phyloP scores from a whole-genome alignment of 495 filamentous ascomycete genomes.

The Apiosordaria backusii region DNA sequence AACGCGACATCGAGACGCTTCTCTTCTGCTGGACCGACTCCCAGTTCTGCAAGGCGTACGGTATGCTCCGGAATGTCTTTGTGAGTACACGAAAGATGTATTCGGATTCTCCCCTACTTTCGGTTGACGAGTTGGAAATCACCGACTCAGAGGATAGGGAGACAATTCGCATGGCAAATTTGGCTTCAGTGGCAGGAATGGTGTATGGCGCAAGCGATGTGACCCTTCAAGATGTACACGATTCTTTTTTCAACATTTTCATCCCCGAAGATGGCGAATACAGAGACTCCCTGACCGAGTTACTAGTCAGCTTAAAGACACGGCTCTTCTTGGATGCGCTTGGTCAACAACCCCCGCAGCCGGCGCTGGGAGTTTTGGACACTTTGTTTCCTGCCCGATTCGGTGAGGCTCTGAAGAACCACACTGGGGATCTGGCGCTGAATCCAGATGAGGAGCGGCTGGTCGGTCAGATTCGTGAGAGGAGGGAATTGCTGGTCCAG shows the following conservation, averaged over 20 bases:
- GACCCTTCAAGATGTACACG: conserved; percentile 75
- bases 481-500: conserved; percentile 63
- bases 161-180: conserved; percentile 78
- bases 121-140: conserved; percentile 70
- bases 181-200: conserved; percentile 79
- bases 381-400: conserved; percentile 70
- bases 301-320: conserved; percentile 83
- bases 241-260: conserved; percentile 81
- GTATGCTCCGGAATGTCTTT: conserved; percentile 73
- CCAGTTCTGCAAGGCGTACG: conserved; percentile 76
- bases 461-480: conserved; percentile 57
- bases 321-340: conserved; percentile 77
- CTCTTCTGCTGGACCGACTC: conserved; percentile 69
- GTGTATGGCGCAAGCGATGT: conserved; percentile 83
- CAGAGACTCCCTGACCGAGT: conserved; percentile 57
- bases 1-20: conserved; percentile 59
- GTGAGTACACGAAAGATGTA: conserved; percentile 78
- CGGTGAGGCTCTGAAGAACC: conserved; percentile 58
- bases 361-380: conserved; percentile 62
- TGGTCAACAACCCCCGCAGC: conserved; percentile 51
- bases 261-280: conserved; percentile 61
- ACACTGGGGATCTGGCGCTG: conserved; percentile 63
- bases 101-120: conserved; percentile 64
- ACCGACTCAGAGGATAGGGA: conserved; percentile 63
- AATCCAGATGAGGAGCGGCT: conserved; percentile 73